Base-by-base conservation (phyloP, 2,329 filamentous ascomycete genomes). In the Hymenotorrendiella dingleyae region DNA sequence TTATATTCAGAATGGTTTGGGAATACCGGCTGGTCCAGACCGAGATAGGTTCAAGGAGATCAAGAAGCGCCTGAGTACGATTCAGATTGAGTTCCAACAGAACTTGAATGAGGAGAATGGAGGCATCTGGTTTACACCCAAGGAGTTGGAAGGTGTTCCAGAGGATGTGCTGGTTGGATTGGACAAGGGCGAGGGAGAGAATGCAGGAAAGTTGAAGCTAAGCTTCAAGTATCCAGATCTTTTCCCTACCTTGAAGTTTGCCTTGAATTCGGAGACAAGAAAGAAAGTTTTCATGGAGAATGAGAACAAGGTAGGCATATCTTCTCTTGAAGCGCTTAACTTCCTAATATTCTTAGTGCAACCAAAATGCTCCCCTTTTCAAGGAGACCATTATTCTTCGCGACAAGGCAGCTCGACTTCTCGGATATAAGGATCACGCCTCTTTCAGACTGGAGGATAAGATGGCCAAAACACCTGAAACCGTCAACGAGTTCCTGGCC, bases 141-240 rank as follows among this genome's bases (percentile, higher is more conserved):
- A 84, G 51, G 78, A 93, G 64, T 71, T 93, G 5, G 77, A 84
- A 36, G 86, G 86, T 36, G 83, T 90, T 14, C 85, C 86, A 0
- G 65, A 75, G 14, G 85, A 91, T 60, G 76, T 88, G 6, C 53
- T 87, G 3, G 69, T 73, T 10, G 69, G 68, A 2, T 67, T 90
- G 42, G 80, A 86, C 63, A 85, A 86, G 66, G 86, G 86, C 23
- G 79, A 78, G 6, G 76, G 73, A 3, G 80, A 81, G 48, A 82
- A 85, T 46, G 82, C 86, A 60, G 82, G 84, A 52, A 84, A 86
- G 60, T 69, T 87, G 55, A 82, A 78, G 64, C 69, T 91, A 29
- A 82, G 78, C 5, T 91, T 90, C 73, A 91, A 91, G 67, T 91
- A 91, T 62, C 85, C 85, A 1, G 85, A 90, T 60, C 72, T 87